Evolutionary conservation across 1,139 yeast species (phyloP), one percentile per base, ranked within the genome.

Genomic region (Zygoascus hellenicus): DNA sequence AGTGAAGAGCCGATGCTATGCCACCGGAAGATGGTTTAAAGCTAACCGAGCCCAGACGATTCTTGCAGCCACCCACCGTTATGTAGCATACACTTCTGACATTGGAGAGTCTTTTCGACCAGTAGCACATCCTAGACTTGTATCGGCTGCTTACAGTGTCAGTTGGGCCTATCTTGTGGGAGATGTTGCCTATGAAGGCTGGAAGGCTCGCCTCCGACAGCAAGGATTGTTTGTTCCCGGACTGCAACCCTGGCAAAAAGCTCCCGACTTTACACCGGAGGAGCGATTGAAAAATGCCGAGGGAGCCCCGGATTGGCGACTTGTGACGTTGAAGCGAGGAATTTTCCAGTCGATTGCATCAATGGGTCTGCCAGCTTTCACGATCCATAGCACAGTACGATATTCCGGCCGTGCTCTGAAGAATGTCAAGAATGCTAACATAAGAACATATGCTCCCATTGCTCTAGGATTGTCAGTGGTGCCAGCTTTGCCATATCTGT

Each of bases 61-160:
- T 53, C 70, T 84, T 48, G 60, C 74, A 47, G 89, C 94, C 6
- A 78, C 90, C n/a, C 92, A 83, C 60, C 69, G 95, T 56, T 86
- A 86, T 60, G 87, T 86, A 22, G 95, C 95, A 2, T 86, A 86
- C 64, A 85, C 95, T 5, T 83, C 92, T 0, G 95, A 86, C 61
- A 80, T 86, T 54, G 95, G 95, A 19, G 95, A 86, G 62, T 83
- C 92, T n/a, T 86, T 86, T 66, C 74, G 95, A 48, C 95, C 95
- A 0, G 84, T 86, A 15, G 92, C 88, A 6, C 84, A 81, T 58
- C 90, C 94, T 1, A 58, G 59, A 36, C 51, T 81, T 32, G 94
- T 86, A 15, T 73, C 70, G 17, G 56, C 78, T 1, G 85, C 92
- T 32, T 86, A 86, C 62, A 88, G 81, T 28, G 67, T 86, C 34